Conservation (phyloP, 2,329 filamentous ascomycete species). For the Tympanopsis confertula region DNA sequence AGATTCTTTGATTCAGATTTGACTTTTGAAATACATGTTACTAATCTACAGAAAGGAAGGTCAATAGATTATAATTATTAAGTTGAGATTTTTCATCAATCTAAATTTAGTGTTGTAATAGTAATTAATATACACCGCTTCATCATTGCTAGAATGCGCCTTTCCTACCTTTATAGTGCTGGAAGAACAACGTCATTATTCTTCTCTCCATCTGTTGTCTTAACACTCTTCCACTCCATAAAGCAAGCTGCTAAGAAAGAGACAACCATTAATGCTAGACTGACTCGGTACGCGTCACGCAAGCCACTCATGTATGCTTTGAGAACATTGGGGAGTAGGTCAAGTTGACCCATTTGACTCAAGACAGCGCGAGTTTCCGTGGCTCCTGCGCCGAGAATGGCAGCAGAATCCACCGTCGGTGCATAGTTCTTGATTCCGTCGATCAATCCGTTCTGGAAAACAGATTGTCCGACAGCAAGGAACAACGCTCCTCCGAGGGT, state of each 20-base stretch:
- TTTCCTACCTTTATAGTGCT: no score
- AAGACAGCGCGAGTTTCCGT: slow-evolving; percentile 34
- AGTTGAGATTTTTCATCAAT: no score
- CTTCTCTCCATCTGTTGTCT: slow-evolving; percentile 30
- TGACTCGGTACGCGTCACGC: slow-evolving; percentile 47
- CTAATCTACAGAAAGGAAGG: no score
- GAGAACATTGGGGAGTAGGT: slow-evolving; percentile 28
- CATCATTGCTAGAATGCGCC: no score
- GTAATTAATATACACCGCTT: no score
- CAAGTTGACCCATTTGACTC: slow-evolving; percentile 22
- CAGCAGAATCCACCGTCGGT: slow-evolving; percentile 29
- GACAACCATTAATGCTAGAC: slow-evolving; percentile 39
- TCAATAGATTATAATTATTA: no score
- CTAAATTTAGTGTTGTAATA: no score
- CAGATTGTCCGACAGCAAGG: slow-evolving; percentile 52
- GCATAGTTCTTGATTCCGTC: slow-evolving; percentile 31
- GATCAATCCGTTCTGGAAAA: slow-evolving; percentile 55
- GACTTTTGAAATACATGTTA: no score
- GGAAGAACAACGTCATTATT: no score
- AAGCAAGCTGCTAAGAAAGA: slow-evolving; percentile 44
- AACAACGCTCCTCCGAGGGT: slow-evolving; percentile 54
- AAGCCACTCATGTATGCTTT: slow-evolving; percentile 36
- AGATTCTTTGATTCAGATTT: no score
- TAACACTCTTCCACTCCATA: slow-evolving; percentile 60
- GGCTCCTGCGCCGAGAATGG: slow-evolving; percentile 40